Conservation (phyloP, 208 protist species). For the Leishmania major region DNA sequence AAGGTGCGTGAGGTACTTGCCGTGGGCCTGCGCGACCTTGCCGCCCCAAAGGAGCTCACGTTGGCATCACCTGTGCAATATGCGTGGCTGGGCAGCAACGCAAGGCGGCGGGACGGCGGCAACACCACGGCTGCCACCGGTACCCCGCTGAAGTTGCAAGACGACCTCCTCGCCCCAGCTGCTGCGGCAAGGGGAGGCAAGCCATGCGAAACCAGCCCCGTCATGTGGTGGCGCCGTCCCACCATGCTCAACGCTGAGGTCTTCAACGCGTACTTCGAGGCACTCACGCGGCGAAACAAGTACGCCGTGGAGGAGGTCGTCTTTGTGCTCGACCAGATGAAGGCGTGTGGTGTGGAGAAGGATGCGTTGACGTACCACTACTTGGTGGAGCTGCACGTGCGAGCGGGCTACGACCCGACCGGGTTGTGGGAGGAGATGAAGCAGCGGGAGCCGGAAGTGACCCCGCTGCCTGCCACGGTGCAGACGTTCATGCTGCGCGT, state of each 20-base stretch:
- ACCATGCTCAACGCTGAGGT: constrained; percentile 37
- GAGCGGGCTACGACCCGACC: constrained; percentile 63
- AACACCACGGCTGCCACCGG: neutral
- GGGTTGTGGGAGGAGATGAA: constrained; percentile 80
- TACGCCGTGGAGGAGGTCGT: constrained; percentile 59
- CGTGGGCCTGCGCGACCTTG: constrained; percentile 58
- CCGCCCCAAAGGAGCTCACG: neutral
- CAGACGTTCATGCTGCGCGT: constrained; percentile 67
- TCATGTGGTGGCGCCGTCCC: constrained; percentile 11
- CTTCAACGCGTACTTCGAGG: constrained; percentile 84
- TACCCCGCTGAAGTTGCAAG: constrained; percentile 10
- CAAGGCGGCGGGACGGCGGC: neutral
- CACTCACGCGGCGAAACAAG: constrained; percentile 63
- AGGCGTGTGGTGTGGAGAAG: constrained; percentile 25
- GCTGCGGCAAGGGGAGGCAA: neutral
- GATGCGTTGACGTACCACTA: constrained; percentile 84
- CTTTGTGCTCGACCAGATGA: constrained; percentile 71
- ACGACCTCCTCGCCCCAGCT: constrained; percentile 2
- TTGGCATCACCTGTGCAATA: constrained; percentile 7
- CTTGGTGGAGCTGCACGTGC: constrained; percentile 81
- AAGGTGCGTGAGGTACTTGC: constrained; percentile 64
- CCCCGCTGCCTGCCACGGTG: constrained; percentile 69
- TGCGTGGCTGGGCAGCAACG: constrained; percentile 11
- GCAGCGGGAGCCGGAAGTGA: constrained; percentile 33
- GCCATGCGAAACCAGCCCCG: neutral